phyloP scores from a whole-genome alignment of 2,329 filamentous ascomycete genomes.

The Paraphoma chrysanthemicola region DNA sequence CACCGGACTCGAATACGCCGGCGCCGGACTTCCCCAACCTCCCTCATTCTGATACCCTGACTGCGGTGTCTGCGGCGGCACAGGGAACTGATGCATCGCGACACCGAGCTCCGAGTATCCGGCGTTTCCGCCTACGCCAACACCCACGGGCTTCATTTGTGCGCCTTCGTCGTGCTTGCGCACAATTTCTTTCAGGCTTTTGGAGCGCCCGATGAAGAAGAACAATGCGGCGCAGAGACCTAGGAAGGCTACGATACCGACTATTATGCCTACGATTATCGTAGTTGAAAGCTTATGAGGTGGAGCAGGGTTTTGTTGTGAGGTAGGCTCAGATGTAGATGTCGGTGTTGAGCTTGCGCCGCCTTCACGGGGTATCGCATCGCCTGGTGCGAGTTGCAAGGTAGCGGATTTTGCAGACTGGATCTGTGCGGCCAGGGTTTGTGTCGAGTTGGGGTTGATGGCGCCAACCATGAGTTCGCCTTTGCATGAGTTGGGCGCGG shows the following conservation, averaged over 20 bases:
- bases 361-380: conserved; percentile 49
- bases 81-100: neutral
- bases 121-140: neutral
- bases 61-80: conserved; percentile 2
- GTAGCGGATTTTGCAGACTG: conserved; percentile 28
- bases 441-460: conserved; percentile 66
- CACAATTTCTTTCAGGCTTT: conserved; percentile 35
- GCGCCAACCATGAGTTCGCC: conserved; percentile 75
- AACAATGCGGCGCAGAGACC: conserved; percentile 65
- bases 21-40: neutral
- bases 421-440: conserved; percentile 38
- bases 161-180: neutral
- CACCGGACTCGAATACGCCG: conserved; percentile 1
- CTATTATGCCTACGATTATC: conserved; percentile 62
- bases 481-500: conserved; percentile 70
- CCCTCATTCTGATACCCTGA: neutral
- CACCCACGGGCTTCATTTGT: neutral
- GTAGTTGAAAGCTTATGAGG: conserved; percentile 43
- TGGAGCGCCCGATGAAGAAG: conserved; percentile 67
- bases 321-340: conserved; percentile 9
- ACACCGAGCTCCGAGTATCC: neutral
- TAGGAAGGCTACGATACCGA: conserved; percentile 68
- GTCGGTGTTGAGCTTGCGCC: conserved; percentile 21
- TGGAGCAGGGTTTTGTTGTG: neutral
- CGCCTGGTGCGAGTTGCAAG: conserved; percentile 47